Evolutionary conservation across 495 filamentous ascomycete species (phyloP).

Genomic region (Pyrenopolyporus hunteri): DNA sequence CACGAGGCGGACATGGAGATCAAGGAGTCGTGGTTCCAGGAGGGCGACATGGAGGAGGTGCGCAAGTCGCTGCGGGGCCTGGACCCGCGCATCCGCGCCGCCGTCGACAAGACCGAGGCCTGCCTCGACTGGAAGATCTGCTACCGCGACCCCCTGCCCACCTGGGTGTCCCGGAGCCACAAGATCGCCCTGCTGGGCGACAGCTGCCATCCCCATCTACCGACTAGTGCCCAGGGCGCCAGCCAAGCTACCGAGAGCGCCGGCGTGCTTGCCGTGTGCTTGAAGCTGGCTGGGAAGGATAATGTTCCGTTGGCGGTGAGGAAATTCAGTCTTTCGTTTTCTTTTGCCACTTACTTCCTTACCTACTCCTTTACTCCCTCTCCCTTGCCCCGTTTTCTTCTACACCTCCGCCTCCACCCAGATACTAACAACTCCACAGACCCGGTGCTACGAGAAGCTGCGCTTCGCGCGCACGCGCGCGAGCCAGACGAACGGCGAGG

Average conservation of each 20-base stretch:
- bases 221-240: slow-evolving; percentile 56
- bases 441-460: slow-evolving; percentile 59
- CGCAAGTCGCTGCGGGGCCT: slow-evolving; percentile 41
- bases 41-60: slow-evolving; percentile 56
- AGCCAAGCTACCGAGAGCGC: slow-evolving; percentile 58
- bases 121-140: slow-evolving; percentile 61
- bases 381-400: too few species aligned
- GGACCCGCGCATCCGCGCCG: slow-evolving; percentile 53
- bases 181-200: slow-evolving; percentile 56
- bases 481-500: slow-evolving; percentile 59
- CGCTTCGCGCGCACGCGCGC: slow-evolving; percentile 53
- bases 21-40: slow-evolving; percentile 57
- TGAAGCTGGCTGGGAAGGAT: slow-evolving; percentile 51
- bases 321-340: background rate
- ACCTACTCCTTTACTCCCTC: too few species aligned
- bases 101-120: slow-evolving; percentile 54
- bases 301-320: slow-evolving; percentile 53
- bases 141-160: slow-evolving; percentile 55
- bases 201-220: slow-evolving; percentile 56
- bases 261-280: slow-evolving; percentile 52
- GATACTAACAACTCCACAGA: too few species aligned
- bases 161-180: slow-evolving; percentile 55
- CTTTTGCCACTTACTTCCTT: background rate
- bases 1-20: slow-evolving; percentile 54
- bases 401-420: too few species aligned